Evolutionary conservation across 2,329 filamentous ascomycete genomes (phyloP).

Genomic region (Pestalotiopsis fici): DNA sequence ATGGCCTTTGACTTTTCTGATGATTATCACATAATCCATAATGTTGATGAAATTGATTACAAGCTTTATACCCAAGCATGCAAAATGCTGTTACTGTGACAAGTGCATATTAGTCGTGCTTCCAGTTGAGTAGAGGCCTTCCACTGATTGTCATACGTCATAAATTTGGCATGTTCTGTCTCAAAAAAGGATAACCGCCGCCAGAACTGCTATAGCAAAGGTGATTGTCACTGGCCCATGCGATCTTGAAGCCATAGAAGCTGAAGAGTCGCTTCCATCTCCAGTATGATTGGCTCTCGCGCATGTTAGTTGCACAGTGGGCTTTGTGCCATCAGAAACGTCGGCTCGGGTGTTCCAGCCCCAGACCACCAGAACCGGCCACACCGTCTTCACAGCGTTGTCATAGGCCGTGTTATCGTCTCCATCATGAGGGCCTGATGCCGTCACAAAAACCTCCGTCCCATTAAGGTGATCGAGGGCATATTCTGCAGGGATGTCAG

Average conservation of each 20-base stretch:
- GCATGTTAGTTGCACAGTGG: constrained; percentile 6
- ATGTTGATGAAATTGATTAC: not conserved
- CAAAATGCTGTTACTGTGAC: not conserved
- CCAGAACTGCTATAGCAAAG: not conserved
- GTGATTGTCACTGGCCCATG: not conserved
- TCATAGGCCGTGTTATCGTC: constrained; percentile 15
- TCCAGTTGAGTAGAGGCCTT: not conserved
- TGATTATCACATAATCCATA: not conserved
- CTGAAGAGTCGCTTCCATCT: not conserved
- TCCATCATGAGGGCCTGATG: constrained; percentile 20
- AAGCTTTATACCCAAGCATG: no score
- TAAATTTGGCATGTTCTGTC: no score
- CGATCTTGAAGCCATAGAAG: not conserved
- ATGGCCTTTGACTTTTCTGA: not conserved
- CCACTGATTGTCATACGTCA: not conserved
- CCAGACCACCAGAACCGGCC: constrained; percentile 27
- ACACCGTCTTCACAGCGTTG: constrained; percentile 16
- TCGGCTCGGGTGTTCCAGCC: constrained; percentile 26
- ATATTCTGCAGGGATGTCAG: constrained; percentile 17
- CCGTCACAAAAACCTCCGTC: constrained; percentile 25
- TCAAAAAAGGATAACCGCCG: not conserved
- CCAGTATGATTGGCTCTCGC: not conserved
- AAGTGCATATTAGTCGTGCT: not conserved
- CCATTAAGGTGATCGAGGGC: constrained; percentile 22
- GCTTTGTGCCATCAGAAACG: constrained; percentile 11